Evolutionary conservation across 352 stramenopile species (phyloP), one percentile per base, ranked within the genome.

Genomic region (Phytophthora sp.): DNA sequence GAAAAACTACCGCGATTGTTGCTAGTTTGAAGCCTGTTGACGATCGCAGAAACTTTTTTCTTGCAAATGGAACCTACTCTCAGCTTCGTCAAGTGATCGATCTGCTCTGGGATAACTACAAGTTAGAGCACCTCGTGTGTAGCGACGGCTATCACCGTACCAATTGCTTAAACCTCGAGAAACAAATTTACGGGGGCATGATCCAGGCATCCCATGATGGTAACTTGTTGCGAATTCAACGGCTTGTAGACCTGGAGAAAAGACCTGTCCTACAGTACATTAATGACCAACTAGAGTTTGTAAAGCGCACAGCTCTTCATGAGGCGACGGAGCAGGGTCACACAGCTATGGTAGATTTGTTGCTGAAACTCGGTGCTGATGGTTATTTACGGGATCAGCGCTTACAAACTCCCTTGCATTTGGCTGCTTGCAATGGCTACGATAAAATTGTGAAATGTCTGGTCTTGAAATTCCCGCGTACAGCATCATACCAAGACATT

Each of bases 81-180:
- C 73, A 78, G 27, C 74, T 89, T 13, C 79, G 77, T 1, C 82
- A 90, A 74, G 82, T 89, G 15, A 86, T 90, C 35, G 79, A 89
- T 63, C 59, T 90, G 15, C 50, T 90, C 1, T 90, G 82, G 82
- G 79, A 90, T 57, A 69, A 63, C 8, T 88, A 84, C 18, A 58
- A 71, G 1, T 13, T 66, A 2, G 15, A 63, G 8, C 57, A 76
- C 38, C 71, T 90, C 7, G 49, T 47, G 9, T 58, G 57, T 16
- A 29, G 50, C 20, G 79, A 85, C 23, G 31, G 54, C 7, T 77
- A 66, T 44, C 76, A 74, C 45, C 67, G 72, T 20, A 63, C 21
- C 0, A 79, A 70, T 49, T 90, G 82, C 20, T 47, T 90, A 16
- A 35, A 61, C 3, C 31, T 90, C 7, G 79, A 88, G 52, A 80